A percentile compares a stretch with the other conserved stretches of the same genome.
These are phyloP conservation scores for Tricholoma flavovirens DNA, from an alignment of 768 basidiomycete species.

Conservation along the genomic window DNA sequence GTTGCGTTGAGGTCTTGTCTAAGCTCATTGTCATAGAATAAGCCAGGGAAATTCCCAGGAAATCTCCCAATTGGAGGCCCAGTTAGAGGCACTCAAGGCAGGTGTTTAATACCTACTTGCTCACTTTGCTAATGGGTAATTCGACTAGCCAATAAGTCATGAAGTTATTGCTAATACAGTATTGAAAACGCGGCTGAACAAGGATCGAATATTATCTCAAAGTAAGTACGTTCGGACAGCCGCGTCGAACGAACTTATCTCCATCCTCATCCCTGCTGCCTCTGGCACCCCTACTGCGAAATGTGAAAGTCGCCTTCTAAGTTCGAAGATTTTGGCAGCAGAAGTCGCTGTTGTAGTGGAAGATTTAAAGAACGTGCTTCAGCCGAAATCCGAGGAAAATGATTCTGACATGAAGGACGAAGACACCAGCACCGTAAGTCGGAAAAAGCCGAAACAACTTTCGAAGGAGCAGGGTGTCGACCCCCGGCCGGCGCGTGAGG, in stretches of 20 bases:
- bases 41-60: slow-evolving; percentile 33
- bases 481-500: neutral
- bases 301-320: slow-evolving; percentile 67
- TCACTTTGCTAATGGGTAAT: slow-evolving; percentile 1
- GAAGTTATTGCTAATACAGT: slow-evolving; percentile 59
- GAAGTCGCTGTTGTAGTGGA: slow-evolving; percentile 49
- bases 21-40: slow-evolving; percentile 21
- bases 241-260: slow-evolving; percentile 39
- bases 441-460: slow-evolving; percentile 14
- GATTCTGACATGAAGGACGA: slow-evolving; percentile 12
- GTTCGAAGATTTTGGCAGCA: slow-evolving; percentile 67
- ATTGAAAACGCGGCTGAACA: slow-evolving; percentile 66
- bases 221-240: slow-evolving; percentile 43
- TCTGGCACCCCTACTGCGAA: slow-evolving; percentile 47
- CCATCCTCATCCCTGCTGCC: slow-evolving; percentile 26
- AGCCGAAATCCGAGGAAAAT: slow-evolving; percentile 17
- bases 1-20: neutral
- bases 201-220: slow-evolving; percentile 54
- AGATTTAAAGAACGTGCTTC: slow-evolving; percentile 39
- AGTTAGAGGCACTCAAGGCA: slow-evolving; percentile 67
- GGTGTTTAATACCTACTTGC: neutral
- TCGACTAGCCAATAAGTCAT: slow-evolving; percentile 47
- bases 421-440: slow-evolving; percentile 15
- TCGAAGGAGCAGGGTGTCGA: neutral
- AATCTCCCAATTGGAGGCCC: slow-evolving; percentile 47